phyloP scores from a whole-genome alignment of 768 basidiomycete species.

The Tylopilus intermedius region DNA sequence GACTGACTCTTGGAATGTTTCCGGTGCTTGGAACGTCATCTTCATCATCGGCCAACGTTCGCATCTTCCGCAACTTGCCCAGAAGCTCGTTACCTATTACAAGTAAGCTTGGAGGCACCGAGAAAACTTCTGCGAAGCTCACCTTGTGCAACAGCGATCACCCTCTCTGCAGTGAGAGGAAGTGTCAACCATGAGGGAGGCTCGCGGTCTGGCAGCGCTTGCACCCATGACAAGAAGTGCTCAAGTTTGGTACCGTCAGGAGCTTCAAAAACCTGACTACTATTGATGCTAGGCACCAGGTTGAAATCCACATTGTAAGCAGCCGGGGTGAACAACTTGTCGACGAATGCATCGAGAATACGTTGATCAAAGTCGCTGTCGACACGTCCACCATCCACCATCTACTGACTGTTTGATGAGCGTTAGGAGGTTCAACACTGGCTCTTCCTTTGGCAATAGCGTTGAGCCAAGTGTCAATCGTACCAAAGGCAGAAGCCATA shows the following conservation, averaged over 20 bases:
- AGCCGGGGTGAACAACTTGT: conserved; percentile 76
- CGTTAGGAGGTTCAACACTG: conserved; percentile 87
- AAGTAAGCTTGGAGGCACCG: conserved; percentile 2
- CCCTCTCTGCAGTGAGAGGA: conserved; percentile 85
- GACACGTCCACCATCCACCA: conserved; percentile 91
- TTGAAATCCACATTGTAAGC: conserved; percentile 94
- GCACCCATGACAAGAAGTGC: conserved; percentile 88
- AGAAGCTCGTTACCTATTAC: conserved; percentile 71
- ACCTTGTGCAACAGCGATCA: conserved; percentile 92
- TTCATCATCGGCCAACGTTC: conserved; percentile 81
- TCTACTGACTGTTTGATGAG: conserved; percentile 92
- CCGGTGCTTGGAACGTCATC: conserved; percentile 52
- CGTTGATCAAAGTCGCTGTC: conserved; percentile 95
- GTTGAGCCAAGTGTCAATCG: conserved; percentile 88
- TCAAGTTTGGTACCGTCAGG: conserved; percentile 93
- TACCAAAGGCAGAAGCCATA: conserved; percentile 85
- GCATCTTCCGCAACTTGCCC: conserved; percentile 88
- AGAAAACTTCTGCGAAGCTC: conserved; percentile 12
- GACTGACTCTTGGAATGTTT: conserved; percentile 57
- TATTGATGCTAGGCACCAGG: conserved; percentile 65
- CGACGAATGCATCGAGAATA: conserved; percentile 90
- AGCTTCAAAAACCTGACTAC: conserved; percentile 53
- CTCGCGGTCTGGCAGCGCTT: conserved; percentile 83
- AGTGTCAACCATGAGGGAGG: conserved; percentile 93
- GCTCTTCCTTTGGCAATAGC: conserved; percentile 78